Percentiles rank a stretch among this genome's conserved stretches.
phyloP scores from a whole-genome alignment of 306 rosid genomes.

The Cicer cuneatum region DNA sequence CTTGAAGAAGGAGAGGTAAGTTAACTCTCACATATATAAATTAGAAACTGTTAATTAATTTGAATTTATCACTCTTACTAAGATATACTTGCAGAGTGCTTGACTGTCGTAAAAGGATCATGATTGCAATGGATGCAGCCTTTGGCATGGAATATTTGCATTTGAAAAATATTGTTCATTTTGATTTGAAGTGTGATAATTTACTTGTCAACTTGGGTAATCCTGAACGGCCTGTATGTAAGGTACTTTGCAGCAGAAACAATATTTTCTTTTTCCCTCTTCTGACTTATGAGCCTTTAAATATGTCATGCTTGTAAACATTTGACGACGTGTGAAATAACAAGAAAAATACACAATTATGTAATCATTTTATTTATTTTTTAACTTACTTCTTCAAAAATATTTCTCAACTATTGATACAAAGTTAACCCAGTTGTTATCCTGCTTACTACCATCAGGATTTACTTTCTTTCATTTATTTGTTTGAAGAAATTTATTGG shows the following conservation, averaged over 20 bases:
- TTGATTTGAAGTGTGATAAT: slow-evolving; percentile 95
- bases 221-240: slow-evolving; percentile 88
- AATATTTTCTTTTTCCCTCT: neutral
- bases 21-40: slow-evolving; percentile 28
- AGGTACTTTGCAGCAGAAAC: slow-evolving; percentile 60
- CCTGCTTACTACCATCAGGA: neutral
- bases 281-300: neutral
- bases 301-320: neutral
- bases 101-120: slow-evolving; percentile 83
- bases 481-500: slow-evolving; percentile 23
- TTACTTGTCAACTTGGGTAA: slow-evolving; percentile 93
- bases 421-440: slow-evolving; percentile 12
- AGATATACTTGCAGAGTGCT: slow-evolving; percentile 69
- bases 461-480: neutral
- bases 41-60: slow-evolving; percentile 18
- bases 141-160: slow-evolving; percentile 99
- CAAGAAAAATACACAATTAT: slow-evolving; percentile 12
- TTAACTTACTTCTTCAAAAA: neutral
- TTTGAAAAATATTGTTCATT: slow-evolving; percentile 87
- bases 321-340: slow-evolving; percentile 9
- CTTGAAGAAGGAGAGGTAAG: slow-evolving; percentile 72
- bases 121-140: slow-evolving; percentile 91
- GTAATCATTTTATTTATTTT: neutral
- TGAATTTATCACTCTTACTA: slow-evolving; percentile 39
- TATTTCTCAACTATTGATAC: slow-evolving; percentile 16